Evolutionary conservation across 768 basidiomycete genomes (phyloP).

Genomic region (Mycena maculata): DNA sequence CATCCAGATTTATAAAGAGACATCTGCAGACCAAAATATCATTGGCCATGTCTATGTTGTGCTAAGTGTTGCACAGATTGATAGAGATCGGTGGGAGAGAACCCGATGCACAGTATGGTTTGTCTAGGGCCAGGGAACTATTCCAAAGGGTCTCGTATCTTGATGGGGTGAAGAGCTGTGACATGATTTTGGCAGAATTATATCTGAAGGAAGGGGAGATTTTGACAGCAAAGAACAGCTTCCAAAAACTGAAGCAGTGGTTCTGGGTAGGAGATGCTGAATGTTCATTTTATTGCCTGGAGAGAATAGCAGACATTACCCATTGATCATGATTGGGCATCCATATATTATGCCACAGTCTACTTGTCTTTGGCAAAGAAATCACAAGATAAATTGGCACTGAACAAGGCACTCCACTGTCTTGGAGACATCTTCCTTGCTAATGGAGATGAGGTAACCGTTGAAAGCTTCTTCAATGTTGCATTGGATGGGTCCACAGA

Average conservation of each 20-base stretch:
- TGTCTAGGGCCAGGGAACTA: background rate
- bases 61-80: background rate
- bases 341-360: no score
- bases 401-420: no score
- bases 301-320: background rate
- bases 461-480: no score
- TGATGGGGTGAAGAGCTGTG: background rate
- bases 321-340: no score
- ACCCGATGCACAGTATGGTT: background rate
- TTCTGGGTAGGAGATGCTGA: background rate
- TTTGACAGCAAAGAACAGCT: background rate
- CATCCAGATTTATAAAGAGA: background rate
- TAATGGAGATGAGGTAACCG: no score
- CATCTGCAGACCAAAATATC: background rate
- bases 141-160: background rate
- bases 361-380: no score
- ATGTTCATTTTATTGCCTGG: background rate
- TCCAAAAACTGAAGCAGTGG: background rate
- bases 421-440: no score
- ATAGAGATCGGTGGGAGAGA: background rate
- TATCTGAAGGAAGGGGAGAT: background rate
- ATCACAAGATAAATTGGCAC: no score
- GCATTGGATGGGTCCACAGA: no score
- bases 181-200: background rate
- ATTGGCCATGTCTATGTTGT: background rate